These are phyloP conservation scores for Astraeus odoratus DNA, from an alignment of 768 basidiomycete species.

Conservation along the genomic window DNA sequence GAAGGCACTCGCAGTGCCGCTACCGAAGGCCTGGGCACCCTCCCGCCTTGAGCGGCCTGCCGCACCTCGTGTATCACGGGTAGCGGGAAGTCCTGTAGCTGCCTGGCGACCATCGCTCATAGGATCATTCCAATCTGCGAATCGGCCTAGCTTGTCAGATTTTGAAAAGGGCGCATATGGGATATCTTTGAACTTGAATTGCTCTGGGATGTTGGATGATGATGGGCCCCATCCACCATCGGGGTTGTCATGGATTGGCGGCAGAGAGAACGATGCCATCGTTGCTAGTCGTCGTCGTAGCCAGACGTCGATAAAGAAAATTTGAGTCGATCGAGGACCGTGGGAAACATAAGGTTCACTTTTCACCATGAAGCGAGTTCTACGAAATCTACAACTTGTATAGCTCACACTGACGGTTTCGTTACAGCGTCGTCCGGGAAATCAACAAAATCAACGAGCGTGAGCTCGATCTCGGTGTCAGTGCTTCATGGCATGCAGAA, in stretches of 20 bases:
- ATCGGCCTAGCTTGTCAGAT: constrained; percentile 94
- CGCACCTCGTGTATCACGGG: constrained; percentile 45
- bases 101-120: constrained; percentile 57
- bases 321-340: constrained; percentile 9
- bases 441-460: constrained; percentile 90
- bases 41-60: constrained; percentile 61
- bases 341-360: constrained; percentile 2
- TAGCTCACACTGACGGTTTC: constrained; percentile 7
- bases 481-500: constrained; percentile 91
- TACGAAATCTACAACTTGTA: not conserved
- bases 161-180: constrained; percentile 99
- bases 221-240: constrained; percentile 93
- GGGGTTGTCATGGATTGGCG: constrained; percentile 83
- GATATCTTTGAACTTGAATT: constrained; percentile 98
- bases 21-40: constrained; percentile 81
- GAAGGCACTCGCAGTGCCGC: constrained; percentile 85
- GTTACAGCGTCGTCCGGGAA: constrained; percentile 77
- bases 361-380: constrained; percentile 63
- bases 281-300: constrained; percentile 6
- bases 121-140: constrained; percentile 95
- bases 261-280: constrained; percentile 82
- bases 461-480: constrained; percentile 73
- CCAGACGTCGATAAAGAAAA: constrained; percentile 11
- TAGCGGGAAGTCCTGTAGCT: constrained; percentile 39
- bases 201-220: constrained; percentile 73